Evolutionary conservation across 2,329 filamentous ascomycete species (phyloP).

Genomic region (Aspergillus japonicus): DNA sequence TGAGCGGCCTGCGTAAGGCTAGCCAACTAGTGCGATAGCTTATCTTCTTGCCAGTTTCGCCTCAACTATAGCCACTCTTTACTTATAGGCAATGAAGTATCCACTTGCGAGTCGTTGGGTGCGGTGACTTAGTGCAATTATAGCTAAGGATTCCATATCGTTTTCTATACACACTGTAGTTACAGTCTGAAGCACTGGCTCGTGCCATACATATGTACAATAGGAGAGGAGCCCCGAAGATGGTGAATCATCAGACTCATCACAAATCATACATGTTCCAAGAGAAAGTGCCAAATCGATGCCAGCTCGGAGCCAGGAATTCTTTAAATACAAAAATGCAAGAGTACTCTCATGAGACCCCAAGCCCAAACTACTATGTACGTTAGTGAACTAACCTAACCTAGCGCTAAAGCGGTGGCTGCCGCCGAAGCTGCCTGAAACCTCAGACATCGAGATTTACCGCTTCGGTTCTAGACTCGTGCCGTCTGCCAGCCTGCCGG

Average conservation of each 20-base stretch:
- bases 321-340: too few species aligned
- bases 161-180: too few species aligned
- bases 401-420: background rate
- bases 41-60: constrained; percentile 1
- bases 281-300: too few species aligned
- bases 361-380: too few species aligned
- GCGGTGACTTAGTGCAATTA: constrained; percentile 2
- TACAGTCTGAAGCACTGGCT: too few species aligned
- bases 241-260: too few species aligned
- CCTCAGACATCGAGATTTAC: background rate
- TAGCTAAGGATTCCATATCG: background rate
- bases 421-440: background rate
- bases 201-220: too few species aligned
- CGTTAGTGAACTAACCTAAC: too few species aligned
- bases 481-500: background rate
- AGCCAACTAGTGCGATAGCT: constrained; percentile 8
- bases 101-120: constrained; percentile 10
- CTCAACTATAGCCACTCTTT: background rate
- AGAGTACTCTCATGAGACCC: too few species aligned
- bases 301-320: too few species aligned
- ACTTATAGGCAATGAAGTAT: background rate
- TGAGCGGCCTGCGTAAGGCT: constrained; percentile 10
- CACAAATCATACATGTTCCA: too few species aligned
- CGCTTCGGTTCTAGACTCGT: background rate
- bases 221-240: too few species aligned